phyloP scores from a whole-genome alignment of 2,329 filamentous ascomycete species.

The Paraphoma chrysanthemicola region DNA sequence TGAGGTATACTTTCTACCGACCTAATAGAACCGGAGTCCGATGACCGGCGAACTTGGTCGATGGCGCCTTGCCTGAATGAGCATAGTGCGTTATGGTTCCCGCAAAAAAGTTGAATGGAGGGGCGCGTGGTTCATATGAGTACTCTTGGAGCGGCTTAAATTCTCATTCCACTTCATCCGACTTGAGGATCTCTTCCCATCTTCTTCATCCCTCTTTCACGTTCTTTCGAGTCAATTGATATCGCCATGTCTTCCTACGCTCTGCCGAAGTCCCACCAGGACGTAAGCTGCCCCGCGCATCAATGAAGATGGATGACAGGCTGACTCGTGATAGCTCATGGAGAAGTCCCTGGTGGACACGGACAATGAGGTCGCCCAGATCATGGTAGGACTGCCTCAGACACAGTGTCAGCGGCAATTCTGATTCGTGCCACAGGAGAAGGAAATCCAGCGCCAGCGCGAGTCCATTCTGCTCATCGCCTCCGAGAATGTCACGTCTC shows the following conservation, averaged over 20 bases:
- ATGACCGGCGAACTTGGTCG: slow-evolving; percentile 27
- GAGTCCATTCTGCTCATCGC: slow-evolving; percentile 80
- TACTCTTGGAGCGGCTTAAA: slow-evolving; percentile 15
- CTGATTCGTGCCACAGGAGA: slow-evolving; percentile 64
- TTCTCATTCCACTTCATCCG: slow-evolving; percentile 6
- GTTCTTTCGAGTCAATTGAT: slow-evolving; percentile 10
- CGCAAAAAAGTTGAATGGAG: slow-evolving; percentile 36
- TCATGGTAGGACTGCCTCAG: slow-evolving; percentile 75
- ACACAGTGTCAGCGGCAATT: neutral
- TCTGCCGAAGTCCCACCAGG: slow-evolving; percentile 70
- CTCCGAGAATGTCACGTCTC: slow-evolving; percentile 51
- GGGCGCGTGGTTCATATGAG: slow-evolving; percentile 9
- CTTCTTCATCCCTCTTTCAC: slow-evolving; percentile 1
- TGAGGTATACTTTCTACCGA: neutral
- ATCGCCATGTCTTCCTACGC: slow-evolving; percentile 61
- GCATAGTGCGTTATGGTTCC: slow-evolving; percentile 28
- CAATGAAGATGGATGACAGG: slow-evolving; percentile 18
- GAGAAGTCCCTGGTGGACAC: slow-evolving; percentile 91
- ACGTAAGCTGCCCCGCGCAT: slow-evolving; percentile 57
- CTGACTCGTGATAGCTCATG: slow-evolving; percentile 75
- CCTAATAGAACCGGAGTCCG: slow-evolving; percentile 22
- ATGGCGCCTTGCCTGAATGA: slow-evolving; percentile 21
- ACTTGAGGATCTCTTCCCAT: slow-evolving; percentile 6
- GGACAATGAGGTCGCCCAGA: slow-evolving; percentile 92
- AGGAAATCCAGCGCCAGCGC: slow-evolving; percentile 94